These are phyloP conservation scores for Trypanosoma avium DNA, from an alignment of 208 protist species.

Conservation along the genomic window DNA sequence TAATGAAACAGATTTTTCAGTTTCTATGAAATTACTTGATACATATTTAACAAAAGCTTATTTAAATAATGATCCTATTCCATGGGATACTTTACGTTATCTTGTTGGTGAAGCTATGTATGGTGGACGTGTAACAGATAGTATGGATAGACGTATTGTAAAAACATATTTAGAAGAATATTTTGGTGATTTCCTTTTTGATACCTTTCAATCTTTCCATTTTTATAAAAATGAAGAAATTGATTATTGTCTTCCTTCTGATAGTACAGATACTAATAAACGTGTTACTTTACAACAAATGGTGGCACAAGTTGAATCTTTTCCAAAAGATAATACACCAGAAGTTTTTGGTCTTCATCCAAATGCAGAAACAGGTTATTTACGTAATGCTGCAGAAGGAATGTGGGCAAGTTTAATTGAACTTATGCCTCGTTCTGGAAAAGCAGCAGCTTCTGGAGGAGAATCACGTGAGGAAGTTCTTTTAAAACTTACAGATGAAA, in stretches of 20 bases:
- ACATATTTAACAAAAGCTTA: slow-evolving; percentile 98
- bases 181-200: slow-evolving; percentile 99
- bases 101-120: slow-evolving; percentile 99
- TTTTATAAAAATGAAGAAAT: slow-evolving; percentile 93
- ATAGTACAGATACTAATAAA: slow-evolving; percentile 64
- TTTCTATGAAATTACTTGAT: slow-evolving; percentile 95
- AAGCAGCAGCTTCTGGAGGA: slow-evolving; percentile 38
- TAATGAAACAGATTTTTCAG: slow-evolving; percentile 99
- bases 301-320: slow-evolving; percentile 87
- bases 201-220: slow-evolving; percentile 98
- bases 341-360: slow-evolving; percentile 98
- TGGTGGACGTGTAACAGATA: slow-evolving; percentile 98
- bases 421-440: slow-evolving; percentile 93
- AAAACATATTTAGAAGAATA: slow-evolving; percentile 99
- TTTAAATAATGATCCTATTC: slow-evolving; percentile 93
- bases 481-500: slow-evolving; percentile 83
- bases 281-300: slow-evolving; percentile 85
- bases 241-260: slow-evolving; percentile 92
- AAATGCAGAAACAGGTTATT: slow-evolving; percentile 99
- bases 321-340: slow-evolving; percentile 95
- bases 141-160: slow-evolving; percentile 97
- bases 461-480: slow-evolving; percentile 90
- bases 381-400: slow-evolving; percentile 91
- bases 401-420: slow-evolving; percentile 96
- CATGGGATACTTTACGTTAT: slow-evolving; percentile 98